A percentile compares a stretch with the other conserved stretches of the same genome.
Conservation (phyloP, 768 basidiomycete species). For the Rhizopogon rudus region DNA sequence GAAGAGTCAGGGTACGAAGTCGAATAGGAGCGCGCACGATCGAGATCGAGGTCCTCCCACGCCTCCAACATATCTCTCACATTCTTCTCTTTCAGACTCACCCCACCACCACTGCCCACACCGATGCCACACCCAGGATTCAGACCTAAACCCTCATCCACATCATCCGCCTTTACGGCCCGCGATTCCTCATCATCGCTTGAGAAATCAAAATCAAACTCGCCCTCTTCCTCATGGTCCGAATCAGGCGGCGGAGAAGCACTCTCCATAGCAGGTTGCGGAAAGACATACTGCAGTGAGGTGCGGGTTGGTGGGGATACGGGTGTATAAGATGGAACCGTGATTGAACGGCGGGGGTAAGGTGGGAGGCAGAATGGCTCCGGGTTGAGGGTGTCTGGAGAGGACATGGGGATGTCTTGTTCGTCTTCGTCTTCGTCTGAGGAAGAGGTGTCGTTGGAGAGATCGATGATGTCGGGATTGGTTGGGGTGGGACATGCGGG, state of each 20-base stretch:
- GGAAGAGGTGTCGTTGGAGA: slow-evolving; percentile 31
- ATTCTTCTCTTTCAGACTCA: slow-evolving; percentile 57
- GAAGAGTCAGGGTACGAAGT: background rate
- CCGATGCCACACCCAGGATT: background rate
- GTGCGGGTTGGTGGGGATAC: slow-evolving; percentile 31
- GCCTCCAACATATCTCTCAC: slow-evolving; percentile 62
- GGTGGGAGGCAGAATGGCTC: slow-evolving; percentile 48
- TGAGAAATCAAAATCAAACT: slow-evolving; percentile 40
- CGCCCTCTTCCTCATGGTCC: slow-evolving; percentile 24
- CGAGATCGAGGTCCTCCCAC: slow-evolving; percentile 59
- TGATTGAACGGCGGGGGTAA: slow-evolving; percentile 53
- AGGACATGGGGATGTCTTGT: slow-evolving; percentile 15
- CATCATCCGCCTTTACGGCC: slow-evolving; percentile 10
- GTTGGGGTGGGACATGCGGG: slow-evolving; percentile 19
- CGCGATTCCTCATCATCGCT: slow-evolving; percentile 1
- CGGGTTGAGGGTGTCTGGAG: slow-evolving; percentile 6
- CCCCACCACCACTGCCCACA: slow-evolving; percentile 17
- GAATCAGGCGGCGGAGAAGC: slow-evolving; percentile 72
- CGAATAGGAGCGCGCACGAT: slow-evolving; percentile 1
- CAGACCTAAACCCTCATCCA: slow-evolving; percentile 20
- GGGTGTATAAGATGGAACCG: slow-evolving; percentile 52
- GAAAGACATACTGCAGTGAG: slow-evolving; percentile 11
- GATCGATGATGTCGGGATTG: slow-evolving; percentile 31
- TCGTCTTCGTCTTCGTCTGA: slow-evolving; percentile 17
- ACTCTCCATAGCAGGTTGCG: slow-evolving; percentile 30